Conservation (phyloP, 2,329 filamentous ascomycete species). For the Aphanocladium album region DNA sequence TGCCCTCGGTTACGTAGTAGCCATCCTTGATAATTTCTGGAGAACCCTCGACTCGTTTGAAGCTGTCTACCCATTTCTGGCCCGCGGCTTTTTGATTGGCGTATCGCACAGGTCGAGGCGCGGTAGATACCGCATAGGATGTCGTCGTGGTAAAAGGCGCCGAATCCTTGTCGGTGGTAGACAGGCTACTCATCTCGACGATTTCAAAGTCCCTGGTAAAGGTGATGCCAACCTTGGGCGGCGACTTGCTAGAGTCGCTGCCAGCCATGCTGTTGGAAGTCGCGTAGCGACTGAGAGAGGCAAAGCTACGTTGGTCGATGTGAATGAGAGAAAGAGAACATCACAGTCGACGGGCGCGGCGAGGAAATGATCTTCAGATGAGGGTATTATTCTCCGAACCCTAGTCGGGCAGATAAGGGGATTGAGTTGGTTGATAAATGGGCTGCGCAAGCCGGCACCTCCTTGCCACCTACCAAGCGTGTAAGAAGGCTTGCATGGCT, state of each 20-base stretch:
- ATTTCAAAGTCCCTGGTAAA: constrained; percentile 12
- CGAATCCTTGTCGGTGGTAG: constrained; percentile 4
- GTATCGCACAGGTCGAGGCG: constrained; percentile 7
- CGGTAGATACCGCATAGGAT: constrained; percentile 7
- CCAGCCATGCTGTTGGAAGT: constrained; percentile 3
- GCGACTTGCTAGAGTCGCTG: constrained; percentile 2
- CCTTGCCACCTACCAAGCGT: neutral
- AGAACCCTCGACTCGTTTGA: constrained; percentile 4
- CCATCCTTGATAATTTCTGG: constrained; percentile 8
- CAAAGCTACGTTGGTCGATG: neutral
- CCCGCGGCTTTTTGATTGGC: constrained; percentile 10
- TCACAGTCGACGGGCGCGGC: neutral
- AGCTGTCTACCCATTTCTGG: constrained; percentile 12
- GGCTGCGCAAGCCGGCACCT: neutral
- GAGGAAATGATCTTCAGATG: neutral
- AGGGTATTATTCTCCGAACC: neutral
- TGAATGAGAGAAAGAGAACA: neutral
- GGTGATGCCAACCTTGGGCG: constrained; percentile 10
- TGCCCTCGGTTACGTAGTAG: constrained; percentile 10
- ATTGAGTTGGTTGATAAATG: neutral
- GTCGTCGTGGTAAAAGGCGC: neutral
- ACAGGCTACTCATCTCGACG: constrained; percentile 11
- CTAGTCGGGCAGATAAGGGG: neutral
- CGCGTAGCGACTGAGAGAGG: neutral
- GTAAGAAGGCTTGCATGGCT: constrained; percentile 1